Evolutionary conservation across 441 rosid species (phyloP).

Genomic region (Brassica balearica): DNA sequence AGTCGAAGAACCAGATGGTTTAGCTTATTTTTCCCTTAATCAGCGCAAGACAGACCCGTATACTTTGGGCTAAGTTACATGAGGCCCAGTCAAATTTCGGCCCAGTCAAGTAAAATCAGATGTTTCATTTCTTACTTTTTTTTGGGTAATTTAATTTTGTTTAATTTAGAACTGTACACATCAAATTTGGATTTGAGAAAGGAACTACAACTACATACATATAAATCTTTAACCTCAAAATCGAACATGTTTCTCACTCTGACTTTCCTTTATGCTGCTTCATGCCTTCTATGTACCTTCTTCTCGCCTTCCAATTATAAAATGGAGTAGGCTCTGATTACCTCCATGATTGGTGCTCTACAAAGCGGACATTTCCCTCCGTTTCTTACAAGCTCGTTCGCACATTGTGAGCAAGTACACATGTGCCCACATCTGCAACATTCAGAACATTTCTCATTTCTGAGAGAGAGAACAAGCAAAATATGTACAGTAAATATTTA

Average conservation of each 20-base stretch:
- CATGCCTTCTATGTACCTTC: conserved; percentile 20
- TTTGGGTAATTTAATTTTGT: not conserved
- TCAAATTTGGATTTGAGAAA: conserved; percentile 33
- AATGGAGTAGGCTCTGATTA: conserved; percentile 94
- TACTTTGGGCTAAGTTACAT: not conserved
- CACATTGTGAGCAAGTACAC: conserved; percentile 97
- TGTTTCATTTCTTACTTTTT: conserved; percentile 1
- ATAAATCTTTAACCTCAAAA: conserved; percentile 12
- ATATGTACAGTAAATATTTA: not conserved
- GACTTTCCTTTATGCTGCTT: conserved; percentile 13
- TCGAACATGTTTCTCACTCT: conserved; percentile 16
- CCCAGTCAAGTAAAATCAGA: not conserved
- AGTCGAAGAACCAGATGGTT: not conserved
- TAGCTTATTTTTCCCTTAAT: not conserved
- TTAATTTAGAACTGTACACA: conserved; percentile 32
- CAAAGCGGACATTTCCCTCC: conserved; percentile 97
- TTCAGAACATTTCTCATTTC: not conserved
- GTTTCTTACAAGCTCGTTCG: conserved; percentile 81
- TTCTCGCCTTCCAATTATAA: conserved; percentile 47
- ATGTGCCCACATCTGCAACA: conserved; percentile 93
- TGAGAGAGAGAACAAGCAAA: not conserved
- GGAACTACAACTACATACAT: conserved; percentile 35
- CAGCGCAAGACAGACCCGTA: not conserved
- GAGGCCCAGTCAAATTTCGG: not conserved
- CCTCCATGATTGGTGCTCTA: conserved; percentile 95